Evolutionary conservation across 2,329 filamentous ascomycete genomes (phyloP), one percentile per base, ranked within the genome.

Genomic region (Fusarium pininemorale): DNA sequence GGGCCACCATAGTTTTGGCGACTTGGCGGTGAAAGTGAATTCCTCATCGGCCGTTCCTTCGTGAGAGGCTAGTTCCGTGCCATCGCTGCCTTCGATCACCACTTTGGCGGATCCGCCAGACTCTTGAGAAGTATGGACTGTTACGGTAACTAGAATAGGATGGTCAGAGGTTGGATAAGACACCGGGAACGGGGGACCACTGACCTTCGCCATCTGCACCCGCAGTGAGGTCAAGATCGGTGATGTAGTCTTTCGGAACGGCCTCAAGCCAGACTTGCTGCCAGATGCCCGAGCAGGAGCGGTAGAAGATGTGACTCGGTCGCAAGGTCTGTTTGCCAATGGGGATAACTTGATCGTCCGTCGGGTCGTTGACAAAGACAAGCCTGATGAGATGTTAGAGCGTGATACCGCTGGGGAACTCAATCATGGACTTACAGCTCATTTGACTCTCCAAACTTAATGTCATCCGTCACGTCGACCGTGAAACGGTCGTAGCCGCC

Each of bases 211-310:
- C 71, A 2, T 74, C 59, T 35, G 67, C 44, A 85, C 88, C 86
- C 1, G 90, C 91, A 32, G 85, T 80, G 22, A 93, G 77, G 70
- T 93, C 88, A 5, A 93, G 81, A 45, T 87, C 84, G 0, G 87
- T 87, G 62, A 93, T 87, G 73, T 90, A 83, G 56, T 88, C 85
- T 0, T 81, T 70, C 0, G 91, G 89, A 0, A 87, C 90, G n/a
- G 88, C 85, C 78, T 92, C 90, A 5, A 94, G 82, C 92, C 92
- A 94, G 0, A 94, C 92, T 24, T 87, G 87, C 78, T 93, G 92
- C 92, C 92, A 94, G 72, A 94, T 93, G 10, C 92, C 92, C 39
- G 90, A 91, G 78, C 91, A 94, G 1, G 92, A 90, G 1, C 90
- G 90, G 79, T 94, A 94, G 80, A 92, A 94, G 68, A 94, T 94